phyloP scores from a whole-genome alignment of 768 basidiomycete species.

The Megacollybia marginata region DNA sequence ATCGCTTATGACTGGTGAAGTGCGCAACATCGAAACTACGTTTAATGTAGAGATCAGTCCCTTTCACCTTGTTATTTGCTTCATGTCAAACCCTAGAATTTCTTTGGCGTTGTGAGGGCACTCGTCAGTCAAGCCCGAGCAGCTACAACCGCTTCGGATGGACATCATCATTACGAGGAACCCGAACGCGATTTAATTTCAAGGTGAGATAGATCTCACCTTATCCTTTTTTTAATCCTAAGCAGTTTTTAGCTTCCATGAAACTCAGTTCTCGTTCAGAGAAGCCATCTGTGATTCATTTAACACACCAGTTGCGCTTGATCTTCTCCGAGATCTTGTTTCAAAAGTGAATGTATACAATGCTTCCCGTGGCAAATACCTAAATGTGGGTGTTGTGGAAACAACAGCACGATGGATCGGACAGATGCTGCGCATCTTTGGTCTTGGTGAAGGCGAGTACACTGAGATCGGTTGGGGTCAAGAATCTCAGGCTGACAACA shows the following conservation, averaged over 20 bases:
- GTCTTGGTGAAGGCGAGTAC: constrained; percentile 64
- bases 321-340: constrained; percentile 71
- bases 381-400: constrained; percentile 59
- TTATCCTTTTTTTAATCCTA: constrained; percentile 2
- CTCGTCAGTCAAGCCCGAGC: constrained; percentile 51
- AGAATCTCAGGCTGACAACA: constrained; percentile 26
- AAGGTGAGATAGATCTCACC: constrained; percentile 32
- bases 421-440: constrained; percentile 71
- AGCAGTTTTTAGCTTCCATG: constrained; percentile 47
- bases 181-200: constrained; percentile 63
- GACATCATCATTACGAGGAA: constrained; percentile 56
- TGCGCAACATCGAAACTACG: constrained; percentile 72
- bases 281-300: constrained; percentile 92
- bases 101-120: constrained; percentile 85
- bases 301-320: constrained; percentile 84
- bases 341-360: constrained; percentile 87
- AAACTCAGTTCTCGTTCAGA: constrained; percentile 73
- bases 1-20: constrained; percentile 82
- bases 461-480: constrained; percentile 84
- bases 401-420: constrained; percentile 63
- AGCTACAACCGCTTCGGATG: constrained; percentile 44
- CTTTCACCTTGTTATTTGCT: constrained; percentile 6
- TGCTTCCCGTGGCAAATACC: constrained; percentile 47
- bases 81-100: constrained; percentile 55
- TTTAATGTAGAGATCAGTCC: constrained; percentile 61